A percentile compares a stretch with the other conserved stretches of the same genome.
phyloP scores from a whole-genome alignment of 2,329 filamentous ascomycete genomes.

The Tympanopsis confertula region DNA sequence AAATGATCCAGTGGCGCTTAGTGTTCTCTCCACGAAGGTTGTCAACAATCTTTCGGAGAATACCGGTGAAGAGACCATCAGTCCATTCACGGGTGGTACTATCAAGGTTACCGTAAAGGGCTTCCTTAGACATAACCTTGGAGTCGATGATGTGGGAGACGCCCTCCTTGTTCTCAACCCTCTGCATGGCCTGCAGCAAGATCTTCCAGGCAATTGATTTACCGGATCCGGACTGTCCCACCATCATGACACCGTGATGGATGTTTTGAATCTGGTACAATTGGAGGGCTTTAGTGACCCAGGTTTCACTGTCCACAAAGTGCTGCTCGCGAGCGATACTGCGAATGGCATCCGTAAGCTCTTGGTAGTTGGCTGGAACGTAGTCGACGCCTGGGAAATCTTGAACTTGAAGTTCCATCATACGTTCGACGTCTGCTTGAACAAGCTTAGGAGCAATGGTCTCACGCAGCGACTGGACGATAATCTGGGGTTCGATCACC shows the following conservation, averaged over 20 bases:
- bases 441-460: slow-evolving; percentile 97
- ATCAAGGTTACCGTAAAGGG: slow-evolving; percentile 87
- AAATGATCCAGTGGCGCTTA: slow-evolving; percentile 98
- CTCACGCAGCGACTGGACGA: slow-evolving; percentile 95
- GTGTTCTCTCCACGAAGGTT: slow-evolving; percentile 93
- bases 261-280: slow-evolving; percentile 96
- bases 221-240: slow-evolving; percentile 91
- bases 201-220: slow-evolving; percentile 95
- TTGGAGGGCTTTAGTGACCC: slow-evolving; percentile 96
- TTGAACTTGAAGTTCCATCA: slow-evolving; percentile 70
- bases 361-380: slow-evolving; percentile 72
- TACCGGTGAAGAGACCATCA: slow-evolving; percentile 94
- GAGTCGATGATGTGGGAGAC: slow-evolving; percentile 97
- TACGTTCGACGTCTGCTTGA: slow-evolving; percentile 77
- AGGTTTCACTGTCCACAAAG: slow-evolving; percentile 80
- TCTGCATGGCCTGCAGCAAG: slow-evolving; percentile 78
- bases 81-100: slow-evolving; percentile 98
- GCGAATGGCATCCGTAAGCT: slow-evolving; percentile 70
- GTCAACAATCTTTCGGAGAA: slow-evolving; percentile 94
- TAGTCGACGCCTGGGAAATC: slow-evolving; percentile 92
- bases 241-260: slow-evolving; percentile 99
- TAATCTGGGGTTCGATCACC: slow-evolving; percentile 85
- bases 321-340: slow-evolving; percentile 75
- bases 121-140: slow-evolving; percentile 99
- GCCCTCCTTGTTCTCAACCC: slow-evolving; percentile 82